Percentiles rank a stretch among this genome's conserved stretches.
Conservation (phyloP, 306 rosid species). For the Glycyrrhiza uralensis region DNA sequence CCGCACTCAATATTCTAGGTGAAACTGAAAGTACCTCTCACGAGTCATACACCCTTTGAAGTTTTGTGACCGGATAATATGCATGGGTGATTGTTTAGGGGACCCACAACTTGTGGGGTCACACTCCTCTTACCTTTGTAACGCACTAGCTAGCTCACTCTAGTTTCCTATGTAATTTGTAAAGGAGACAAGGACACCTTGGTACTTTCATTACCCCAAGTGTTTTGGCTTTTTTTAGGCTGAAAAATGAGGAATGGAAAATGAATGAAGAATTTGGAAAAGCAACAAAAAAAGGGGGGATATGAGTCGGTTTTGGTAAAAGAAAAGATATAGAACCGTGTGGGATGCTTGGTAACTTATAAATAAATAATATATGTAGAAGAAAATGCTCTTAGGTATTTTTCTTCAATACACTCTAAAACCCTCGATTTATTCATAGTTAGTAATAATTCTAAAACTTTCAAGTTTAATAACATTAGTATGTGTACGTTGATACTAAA, state of each 20-base stretch:
- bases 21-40: constrained; percentile 21
- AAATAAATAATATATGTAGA: neutral
- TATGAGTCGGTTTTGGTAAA: constrained; percentile 12
- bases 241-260: neutral
- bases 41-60: neutral
- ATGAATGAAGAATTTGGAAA: constrained; percentile 27
- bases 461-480: too few relatives aligned
- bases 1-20: constrained; percentile 1
- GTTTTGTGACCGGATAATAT: neutral
- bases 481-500: too few relatives aligned
- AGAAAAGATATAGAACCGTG: constrained; percentile 15
- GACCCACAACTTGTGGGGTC: constrained; percentile 6
- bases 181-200: neutral
- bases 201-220: neutral
- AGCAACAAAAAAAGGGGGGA: neutral
- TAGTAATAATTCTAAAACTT: too few relatives aligned
- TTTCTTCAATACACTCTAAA: too few relatives aligned
- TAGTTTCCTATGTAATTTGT: neutral
- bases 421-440: too few relatives aligned
- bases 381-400: neutral
- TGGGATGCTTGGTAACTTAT: neutral
- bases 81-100: constrained; percentile 7
- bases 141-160: neutral
- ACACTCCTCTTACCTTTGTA: constrained; percentile 9
- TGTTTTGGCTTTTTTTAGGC: neutral